Evolutionary conservation across 768 basidiomycete species (phyloP), one percentile per base, ranked within the genome.

Genomic region (Mycena albidolilacea): DNA sequence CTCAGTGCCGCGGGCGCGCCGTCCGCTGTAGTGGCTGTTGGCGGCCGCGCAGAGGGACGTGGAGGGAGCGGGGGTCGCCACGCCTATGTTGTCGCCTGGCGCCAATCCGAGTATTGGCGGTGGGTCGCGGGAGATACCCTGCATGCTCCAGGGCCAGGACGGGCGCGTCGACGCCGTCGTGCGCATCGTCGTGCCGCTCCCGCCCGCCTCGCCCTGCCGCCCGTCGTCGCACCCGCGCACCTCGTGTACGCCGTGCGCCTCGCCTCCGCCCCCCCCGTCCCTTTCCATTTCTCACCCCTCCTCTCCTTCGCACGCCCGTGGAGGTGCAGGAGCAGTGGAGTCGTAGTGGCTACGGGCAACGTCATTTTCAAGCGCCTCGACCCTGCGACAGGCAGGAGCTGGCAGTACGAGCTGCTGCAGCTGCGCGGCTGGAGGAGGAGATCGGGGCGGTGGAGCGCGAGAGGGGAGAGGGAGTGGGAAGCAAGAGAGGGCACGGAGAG

Each of bases 331-430:
- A 30, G 30, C 30, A 30, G 30, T 30, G 30, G 30, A 3, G 30
- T 30, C 0, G 30, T 30, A 30, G 30, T 1, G 30, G 30, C 3
- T 3, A 3, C 30, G 30, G 30, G 30, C 30, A 3, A n/a, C 35
- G 72, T 94, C 74, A 80, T 96, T 19, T 96, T 95, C 73, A 90
- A 90, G 50, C 94, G 94, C 79, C 86, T 97, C 15, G 90, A 93
- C 54, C 87, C 88, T 0, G 81, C 83, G 15, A 84, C 92, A 5
- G 91, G 89, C 12, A 92, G 92, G 43, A 95, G 94, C 75, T 98
- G 97, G 96, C 96, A 97, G 83, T 97, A 96, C 77, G 95, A 96
- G 83, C 85, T 97, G 60, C 93, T 95, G 82, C 94, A 96, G 81
- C 85, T 97, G 75, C 90, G 81, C 82, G 90, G 72, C 74, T 95